Evolutionary conservation across 2,329 filamentous ascomycete species (phyloP).

Genomic region (Passalora sequoiae): DNA sequence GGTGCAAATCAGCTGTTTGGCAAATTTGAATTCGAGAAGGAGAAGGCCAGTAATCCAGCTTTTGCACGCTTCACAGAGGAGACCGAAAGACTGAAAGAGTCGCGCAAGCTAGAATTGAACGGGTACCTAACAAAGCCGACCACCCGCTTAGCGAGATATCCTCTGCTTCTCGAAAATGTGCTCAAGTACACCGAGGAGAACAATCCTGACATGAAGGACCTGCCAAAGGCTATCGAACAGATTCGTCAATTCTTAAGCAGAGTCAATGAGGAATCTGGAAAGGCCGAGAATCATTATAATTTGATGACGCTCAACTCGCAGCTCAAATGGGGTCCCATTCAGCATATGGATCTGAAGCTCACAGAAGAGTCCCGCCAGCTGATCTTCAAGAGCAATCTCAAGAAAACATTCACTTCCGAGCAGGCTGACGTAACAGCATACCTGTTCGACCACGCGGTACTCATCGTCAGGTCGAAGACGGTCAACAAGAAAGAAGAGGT

Average conservation of each 20-base stretch:
- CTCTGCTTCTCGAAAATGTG: constrained; percentile 83
- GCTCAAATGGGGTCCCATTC: constrained; percentile 82
- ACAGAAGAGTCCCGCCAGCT: constrained; percentile 90
- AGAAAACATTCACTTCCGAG: constrained; percentile 83
- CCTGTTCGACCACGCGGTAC: constrained; percentile 90
- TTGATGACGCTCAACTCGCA: constrained; percentile 86
- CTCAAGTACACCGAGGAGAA: constrained; percentile 85
- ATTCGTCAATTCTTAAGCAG: constrained; percentile 82
- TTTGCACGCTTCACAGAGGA: constrained; percentile 94
- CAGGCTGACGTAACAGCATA: constrained; percentile 83
- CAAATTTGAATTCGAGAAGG: constrained; percentile 97
- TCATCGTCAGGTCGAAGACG: constrained; percentile 85
- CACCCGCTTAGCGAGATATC: constrained; percentile 88
- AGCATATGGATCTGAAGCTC: constrained; percentile 87
- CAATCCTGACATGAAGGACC: constrained; percentile 83
- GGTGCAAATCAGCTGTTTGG: constrained; percentile 93
- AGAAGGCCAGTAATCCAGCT: constrained; percentile 75
- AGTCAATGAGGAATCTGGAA: constrained; percentile 92
- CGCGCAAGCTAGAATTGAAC: constrained; percentile 91
- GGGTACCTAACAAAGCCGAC: constrained; percentile 97
- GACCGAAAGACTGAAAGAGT: constrained; percentile 92
- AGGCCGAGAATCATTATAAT: constrained; percentile 97
- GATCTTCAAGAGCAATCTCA: constrained; percentile 89
- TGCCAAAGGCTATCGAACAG: constrained; percentile 79
- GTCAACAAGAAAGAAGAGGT: constrained; percentile 91